Base-by-base conservation (phyloP, 169 alveolate species). In the Babesia bigemina region DNA sequence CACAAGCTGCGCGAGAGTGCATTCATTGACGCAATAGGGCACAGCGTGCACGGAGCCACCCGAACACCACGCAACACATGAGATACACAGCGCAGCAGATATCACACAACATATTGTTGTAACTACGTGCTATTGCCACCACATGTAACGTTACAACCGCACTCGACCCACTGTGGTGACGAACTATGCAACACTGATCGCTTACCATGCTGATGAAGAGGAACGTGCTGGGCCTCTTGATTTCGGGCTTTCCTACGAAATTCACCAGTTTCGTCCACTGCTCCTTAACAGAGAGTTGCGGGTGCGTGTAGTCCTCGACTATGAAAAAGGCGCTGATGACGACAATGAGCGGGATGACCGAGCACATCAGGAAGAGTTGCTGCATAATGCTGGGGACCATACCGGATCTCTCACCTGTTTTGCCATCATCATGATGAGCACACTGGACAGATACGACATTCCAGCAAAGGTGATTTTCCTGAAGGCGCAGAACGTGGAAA, bases 381-480 rank as follows among this genome's bases (percentile, higher is more conserved):
- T 90, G 86, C 47, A 76, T 75, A 42, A 48, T 24, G 12, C 55
- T 33, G 14, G 19, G 8, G 29, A 2, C 33, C 33, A 24, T 2
- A 39, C n/a, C 11, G n/a, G 10, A 17, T 26, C 11, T 0, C 63
- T 16, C 69, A 82, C 89, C 81, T 74, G n/a, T 47, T 47, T 71
- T 19, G 61, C 63, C 56, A 91, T 86, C 24, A 57, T 61, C 74
- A 78, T 83, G 39, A 91, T 61, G 36, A 93, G 77, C 26, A 88
- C 70, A 45, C 94, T 90, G 24, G 95, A 88, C 52, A 87, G 69
- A 60, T 93, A 93, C n/a, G 95, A 79, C 92, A 91, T 91, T 1
- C 83, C 75, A 16, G 96, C 91, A 72, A 91, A 91, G 22, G 95
- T 90, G 55, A 93, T 44, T 50, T 87, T 92, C 57, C 96, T 81